These are phyloP conservation scores for Gloeopeniophorella convolvens DNA, from an alignment of 768 basidiomycete genomes.

Conservation along the genomic window DNA sequence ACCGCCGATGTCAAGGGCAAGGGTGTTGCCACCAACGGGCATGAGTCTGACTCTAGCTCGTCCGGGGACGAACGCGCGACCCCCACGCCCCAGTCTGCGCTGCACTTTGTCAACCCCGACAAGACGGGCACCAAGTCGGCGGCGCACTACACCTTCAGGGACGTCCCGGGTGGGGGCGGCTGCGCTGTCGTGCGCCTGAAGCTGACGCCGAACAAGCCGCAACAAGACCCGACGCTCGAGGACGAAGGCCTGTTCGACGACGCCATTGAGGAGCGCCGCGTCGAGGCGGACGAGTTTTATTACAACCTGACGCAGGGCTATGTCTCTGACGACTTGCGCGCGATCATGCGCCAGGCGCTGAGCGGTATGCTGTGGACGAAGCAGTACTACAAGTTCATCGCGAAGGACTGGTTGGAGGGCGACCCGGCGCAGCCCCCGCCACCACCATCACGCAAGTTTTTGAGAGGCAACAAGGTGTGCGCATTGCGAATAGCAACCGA, in stretches of 20 bases:
- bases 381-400: slow-evolving; percentile 94
- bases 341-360: slow-evolving; percentile 94
- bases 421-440: slow-evolving; percentile 95
- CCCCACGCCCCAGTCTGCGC: slow-evolving; percentile 42
- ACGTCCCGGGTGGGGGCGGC: slow-evolving; percentile 88
- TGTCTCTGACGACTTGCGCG: slow-evolving; percentile 87
- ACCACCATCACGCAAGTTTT: slow-evolving; percentile 77
- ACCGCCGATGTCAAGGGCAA: slow-evolving; percentile 7
- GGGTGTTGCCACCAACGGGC: slow-evolving; percentile 12
- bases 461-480: slow-evolving; percentile 68
- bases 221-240: slow-evolving; percentile 72
- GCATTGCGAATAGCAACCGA: too few species aligned
- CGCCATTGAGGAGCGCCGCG: slow-evolving; percentile 79
- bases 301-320: slow-evolving; percentile 69
- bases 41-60: slow-evolving; percentile 29
- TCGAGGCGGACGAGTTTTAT: slow-evolving; percentile 97
- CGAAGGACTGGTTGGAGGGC: slow-evolving; percentile 94
- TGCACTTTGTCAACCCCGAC: slow-evolving; percentile 77
- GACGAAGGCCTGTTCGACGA: slow-evolving; percentile 91
- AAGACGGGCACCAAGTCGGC: slow-evolving; percentile 87
- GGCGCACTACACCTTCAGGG: slow-evolving; percentile 81
- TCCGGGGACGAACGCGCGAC: slow-evolving; percentile 43
- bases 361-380: slow-evolving; percentile 99
- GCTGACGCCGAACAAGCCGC: slow-evolving; percentile 69
- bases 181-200: slow-evolving; percentile 94